phyloP scores from a whole-genome alignment of 305 asterid genomes.

The Galium porrigens region DNA sequence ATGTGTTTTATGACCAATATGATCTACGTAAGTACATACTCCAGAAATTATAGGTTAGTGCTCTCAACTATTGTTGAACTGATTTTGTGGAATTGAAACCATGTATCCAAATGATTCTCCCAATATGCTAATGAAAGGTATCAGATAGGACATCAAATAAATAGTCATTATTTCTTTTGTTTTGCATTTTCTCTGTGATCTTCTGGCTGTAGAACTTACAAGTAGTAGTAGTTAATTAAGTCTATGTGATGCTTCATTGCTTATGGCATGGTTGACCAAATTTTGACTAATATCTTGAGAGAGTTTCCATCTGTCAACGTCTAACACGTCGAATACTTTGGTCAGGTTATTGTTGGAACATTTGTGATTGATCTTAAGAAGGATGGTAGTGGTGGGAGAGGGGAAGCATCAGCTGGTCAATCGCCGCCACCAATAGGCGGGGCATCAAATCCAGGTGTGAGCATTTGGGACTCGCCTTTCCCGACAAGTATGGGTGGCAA shows the following conservation, averaged over 20 bases:
- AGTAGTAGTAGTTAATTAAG: too few species aligned
- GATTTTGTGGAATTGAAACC: constrained; percentile 2
- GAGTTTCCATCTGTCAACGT: neutral
- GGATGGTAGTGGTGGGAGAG: constrained; percentile 20
- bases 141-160: neutral
- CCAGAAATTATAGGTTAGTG: neutral
- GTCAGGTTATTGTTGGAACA: constrained; percentile 38
- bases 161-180: neutral
- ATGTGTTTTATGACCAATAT: neutral
- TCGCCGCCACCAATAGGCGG: constrained; percentile 33
- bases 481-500: constrained; percentile 28
- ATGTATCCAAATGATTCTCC: neutral
- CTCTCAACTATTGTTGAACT: neutral
- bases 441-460: constrained; percentile 25
- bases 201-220: neutral
- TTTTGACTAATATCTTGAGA: neutral
- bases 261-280: neutral
- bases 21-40: neutral
- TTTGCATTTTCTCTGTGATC: neutral
- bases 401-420: constrained; percentile 24
- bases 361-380: constrained; percentile 32
- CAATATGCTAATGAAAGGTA: neutral
- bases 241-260: neutral
- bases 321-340: constrained; percentile 5
- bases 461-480: constrained; percentile 31